Evolutionary conservation across 495 filamentous ascomycete species (phyloP), one percentile per base, ranked within the genome.

Genomic region (Aspergillus asperescens): DNA sequence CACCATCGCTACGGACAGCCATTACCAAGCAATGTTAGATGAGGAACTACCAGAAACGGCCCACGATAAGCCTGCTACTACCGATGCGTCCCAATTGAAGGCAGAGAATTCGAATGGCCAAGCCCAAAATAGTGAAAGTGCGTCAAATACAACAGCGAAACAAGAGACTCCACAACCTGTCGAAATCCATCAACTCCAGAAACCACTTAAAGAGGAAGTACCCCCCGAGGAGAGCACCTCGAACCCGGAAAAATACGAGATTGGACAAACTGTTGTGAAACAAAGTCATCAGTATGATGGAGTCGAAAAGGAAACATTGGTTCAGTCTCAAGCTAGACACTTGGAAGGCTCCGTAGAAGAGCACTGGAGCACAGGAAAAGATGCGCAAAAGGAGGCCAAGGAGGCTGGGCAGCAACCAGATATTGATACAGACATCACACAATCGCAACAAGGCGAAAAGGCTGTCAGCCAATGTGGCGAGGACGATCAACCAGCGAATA

Each of bases 1-100:
- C 2, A 68, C 61, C 34, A 47, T 63, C n/a, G 34, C 47, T 23
- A 23, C 41, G 13, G 32, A 45, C 1, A 50, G 47, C 34, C 29
- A 45, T 23, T 45, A 49, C 9, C 46, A 50, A 45, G 41, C 31
- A 13, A 40, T 40, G 18, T 24, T 34, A 15, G 18, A 51, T 10
- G 41, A 18, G n/a, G 48, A 56, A 24, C 45, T 31, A 18, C 40
- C 46, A n/a, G 15, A 10, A 12, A 5, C 9, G n/a, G 15, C 10
- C 10, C 24, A 50, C 22, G 16, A 29, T 4, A 24, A 23, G n/a
- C 23, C 28, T n/a, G n/a, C 23, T 6, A 13, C n/a, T 16, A 15
- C 29, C n/a, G 29, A 52, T n/a, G n/a, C 49, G 27, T 27, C 23
- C 22, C 12, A 23, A 27, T 1, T 18, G 6, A 12, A 46, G 18